Evolutionary conservation across 202 grass and related monocot genomes (phyloP).

Genomic region (Zoysia matrella): DNA sequence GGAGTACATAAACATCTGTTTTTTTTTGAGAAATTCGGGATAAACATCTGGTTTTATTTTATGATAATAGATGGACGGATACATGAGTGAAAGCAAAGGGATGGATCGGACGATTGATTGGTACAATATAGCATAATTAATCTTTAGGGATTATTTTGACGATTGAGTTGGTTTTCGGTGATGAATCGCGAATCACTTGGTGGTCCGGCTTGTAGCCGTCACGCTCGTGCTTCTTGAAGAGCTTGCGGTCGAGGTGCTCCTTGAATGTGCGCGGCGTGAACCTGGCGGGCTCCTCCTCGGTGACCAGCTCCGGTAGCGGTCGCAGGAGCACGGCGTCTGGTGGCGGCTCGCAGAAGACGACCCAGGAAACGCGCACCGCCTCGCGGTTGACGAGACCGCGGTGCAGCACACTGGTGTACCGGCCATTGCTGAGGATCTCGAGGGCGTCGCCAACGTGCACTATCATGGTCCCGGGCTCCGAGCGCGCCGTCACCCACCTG

Average conservation of each 20-base stretch:
- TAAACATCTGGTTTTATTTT: no score
- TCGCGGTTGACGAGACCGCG: conserved; percentile 86
- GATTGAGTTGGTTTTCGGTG: no score
- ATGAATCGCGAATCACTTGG: background rate
- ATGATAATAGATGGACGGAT: no score
- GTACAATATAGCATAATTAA: no score
- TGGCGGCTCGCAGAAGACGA: conserved; percentile 8
- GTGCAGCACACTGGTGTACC: conserved; percentile 92
- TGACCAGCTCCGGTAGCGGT: conserved; percentile 66
- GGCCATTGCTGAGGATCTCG: conserved; percentile 84
- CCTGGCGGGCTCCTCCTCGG: conserved; percentile 6
- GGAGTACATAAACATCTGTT: no score
- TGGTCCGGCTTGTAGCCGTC: background rate
- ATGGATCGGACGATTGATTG: no score
- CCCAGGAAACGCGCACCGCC: conserved; percentile 60
- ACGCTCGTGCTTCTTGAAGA: conserved; percentile 64
- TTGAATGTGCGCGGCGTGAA: conserved; percentile 80
- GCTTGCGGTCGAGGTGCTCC: conserved; percentile 75
- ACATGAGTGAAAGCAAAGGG: no score
- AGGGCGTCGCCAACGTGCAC: conserved; percentile 87
- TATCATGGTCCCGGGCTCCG: conserved; percentile 60
- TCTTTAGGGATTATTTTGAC: no score
- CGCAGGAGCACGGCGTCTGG: conserved; percentile 57
- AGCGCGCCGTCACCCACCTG: conserved; percentile 67
- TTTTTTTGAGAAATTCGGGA: no score